Percentiles rank a stretch among this genome's conserved stretches.
Evolutionary conservation across 768 basidiomycete species (phyloP).

Genomic region (Suillus luteus): DNA sequence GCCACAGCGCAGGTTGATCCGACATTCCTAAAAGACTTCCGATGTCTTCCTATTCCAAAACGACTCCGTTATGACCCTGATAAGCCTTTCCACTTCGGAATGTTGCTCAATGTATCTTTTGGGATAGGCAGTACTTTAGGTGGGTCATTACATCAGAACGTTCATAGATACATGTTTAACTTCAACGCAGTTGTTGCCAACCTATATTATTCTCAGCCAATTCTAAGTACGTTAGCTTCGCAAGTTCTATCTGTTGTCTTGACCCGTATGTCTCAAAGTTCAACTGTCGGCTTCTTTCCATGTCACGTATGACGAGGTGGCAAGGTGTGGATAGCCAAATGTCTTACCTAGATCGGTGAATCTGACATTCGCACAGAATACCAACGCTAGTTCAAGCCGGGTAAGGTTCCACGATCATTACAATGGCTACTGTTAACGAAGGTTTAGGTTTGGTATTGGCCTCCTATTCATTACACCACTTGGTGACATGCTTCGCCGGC

Average conservation of each 20-base stretch:
- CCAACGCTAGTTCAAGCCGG: constrained; percentile 71
- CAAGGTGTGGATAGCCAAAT: constrained; percentile 25
- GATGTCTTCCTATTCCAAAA: constrained; percentile 49
- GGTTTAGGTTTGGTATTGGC: constrained; percentile 26
- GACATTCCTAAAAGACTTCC: constrained; percentile 34
- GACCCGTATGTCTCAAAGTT: background rate
- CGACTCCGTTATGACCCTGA: constrained; percentile 42
- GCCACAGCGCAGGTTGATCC: background rate
- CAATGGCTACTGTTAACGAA: background rate
- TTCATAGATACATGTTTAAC: background rate
- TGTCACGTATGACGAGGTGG: constrained; percentile 21
- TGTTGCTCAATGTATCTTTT: constrained; percentile 47
- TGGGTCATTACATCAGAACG: constrained; percentile 23
- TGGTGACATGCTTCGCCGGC: constrained; percentile 47
- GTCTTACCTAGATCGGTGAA: background rate
- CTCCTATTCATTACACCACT: constrained; percentile 47
- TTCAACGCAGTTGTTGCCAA: constrained; percentile 52
- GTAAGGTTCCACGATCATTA: constrained; percentile 34
- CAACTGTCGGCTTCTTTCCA: too few species aligned
- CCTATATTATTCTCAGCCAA: constrained; percentile 81
- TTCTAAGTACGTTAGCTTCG: constrained; percentile 54
- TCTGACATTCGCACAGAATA: constrained; percentile 41
- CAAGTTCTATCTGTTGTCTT: background rate
- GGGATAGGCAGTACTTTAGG: constrained; percentile 50
- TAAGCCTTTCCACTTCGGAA: constrained; percentile 38